These are phyloP conservation scores for Pseudogymnoascus sp. DNA, from an alignment of 2,329 filamentous ascomycete genomes.

Conservation along the genomic window DNA sequence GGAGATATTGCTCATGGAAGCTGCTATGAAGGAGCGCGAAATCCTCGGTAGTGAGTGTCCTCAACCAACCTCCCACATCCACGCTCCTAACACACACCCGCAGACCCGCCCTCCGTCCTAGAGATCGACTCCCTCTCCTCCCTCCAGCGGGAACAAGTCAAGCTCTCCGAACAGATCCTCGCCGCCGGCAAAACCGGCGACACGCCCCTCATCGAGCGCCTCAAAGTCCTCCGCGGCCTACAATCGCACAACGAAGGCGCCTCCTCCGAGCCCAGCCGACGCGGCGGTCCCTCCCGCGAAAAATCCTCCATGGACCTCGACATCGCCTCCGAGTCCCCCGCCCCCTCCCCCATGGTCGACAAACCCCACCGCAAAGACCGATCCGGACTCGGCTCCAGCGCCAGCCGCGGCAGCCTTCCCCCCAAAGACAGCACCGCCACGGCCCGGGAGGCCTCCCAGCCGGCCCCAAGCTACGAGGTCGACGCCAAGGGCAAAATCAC, in stretches of 20 bases:
- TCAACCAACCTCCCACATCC: background rate
- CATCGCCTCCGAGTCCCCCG: slow-evolving; percentile 25
- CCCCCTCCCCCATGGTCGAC: slow-evolving; percentile 22
- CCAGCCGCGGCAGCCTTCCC: slow-evolving; percentile 19
- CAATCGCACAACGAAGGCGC: slow-evolving; percentile 20
- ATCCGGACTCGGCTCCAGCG: slow-evolving; percentile 15
- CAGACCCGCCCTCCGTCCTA: slow-evolving; percentile 18
- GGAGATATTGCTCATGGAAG: slow-evolving; percentile 1
- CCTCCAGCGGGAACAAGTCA: slow-evolving; percentile 25
- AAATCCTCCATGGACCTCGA: slow-evolving; percentile 23
- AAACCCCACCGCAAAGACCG: slow-evolving; percentile 20
- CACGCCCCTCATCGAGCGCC: slow-evolving; percentile 12
- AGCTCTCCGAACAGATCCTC: slow-evolving; percentile 21
- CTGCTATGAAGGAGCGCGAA: background rate
- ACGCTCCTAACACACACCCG: background rate
- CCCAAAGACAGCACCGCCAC: slow-evolving; percentile 18
- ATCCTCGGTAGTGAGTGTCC: background rate
- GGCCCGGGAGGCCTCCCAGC: background rate
- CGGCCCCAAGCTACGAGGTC: slow-evolving; percentile 9
- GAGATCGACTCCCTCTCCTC: slow-evolving; percentile 20
- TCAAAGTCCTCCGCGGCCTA: slow-evolving; percentile 17
- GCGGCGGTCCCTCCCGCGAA: slow-evolving; percentile 18
- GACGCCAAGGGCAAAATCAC: slow-evolving; percentile 39
- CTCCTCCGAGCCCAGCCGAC: slow-evolving; percentile 12
- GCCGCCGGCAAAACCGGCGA: slow-evolving; percentile 12